These are phyloP conservation scores for Phytophthora crassamura DNA, from an alignment of 352 stramenopile species.

Conservation along the genomic window DNA sequence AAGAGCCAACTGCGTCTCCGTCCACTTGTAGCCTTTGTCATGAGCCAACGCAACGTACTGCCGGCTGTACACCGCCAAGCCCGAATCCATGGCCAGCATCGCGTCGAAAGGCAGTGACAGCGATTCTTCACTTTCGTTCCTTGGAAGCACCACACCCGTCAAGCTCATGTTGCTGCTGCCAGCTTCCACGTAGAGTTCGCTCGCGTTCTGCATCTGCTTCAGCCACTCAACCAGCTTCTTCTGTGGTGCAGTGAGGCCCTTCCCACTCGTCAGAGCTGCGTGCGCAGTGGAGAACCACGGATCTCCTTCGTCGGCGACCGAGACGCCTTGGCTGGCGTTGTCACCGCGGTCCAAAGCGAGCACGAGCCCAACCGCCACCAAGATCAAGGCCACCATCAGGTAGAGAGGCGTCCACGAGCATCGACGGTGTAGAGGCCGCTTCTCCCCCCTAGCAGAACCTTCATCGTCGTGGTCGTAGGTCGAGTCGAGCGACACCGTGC, in stretches of 20 bases:
- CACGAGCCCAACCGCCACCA: slow-evolving; percentile 31
- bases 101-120: slow-evolving; percentile 27
- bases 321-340: background rate
- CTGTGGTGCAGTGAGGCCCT: slow-evolving; percentile 18
- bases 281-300: background rate
- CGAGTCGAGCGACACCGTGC: slow-evolving; percentile 40
- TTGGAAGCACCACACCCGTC: slow-evolving; percentile 30
- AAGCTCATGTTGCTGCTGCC: slow-evolving; percentile 27
- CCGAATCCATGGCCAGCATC: slow-evolving; percentile 20
- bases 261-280: slow-evolving; percentile 15
- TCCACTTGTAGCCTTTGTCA: slow-evolving; percentile 40
- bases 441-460: slow-evolving; percentile 1
- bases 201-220: slow-evolving; percentile 25
- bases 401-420: slow-evolving; percentile 18
- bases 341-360: slow-evolving; percentile 23
- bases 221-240: slow-evolving; percentile 30
- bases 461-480: slow-evolving; percentile 17
- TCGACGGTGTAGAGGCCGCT: background rate
- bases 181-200: slow-evolving; percentile 27
- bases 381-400: slow-evolving; percentile 17
- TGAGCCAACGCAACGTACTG: slow-evolving; percentile 28
- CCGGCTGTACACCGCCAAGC: slow-evolving; percentile 8
- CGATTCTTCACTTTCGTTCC: slow-evolving; percentile 9
- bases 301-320: slow-evolving; percentile 7
- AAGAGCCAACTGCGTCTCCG: slow-evolving; percentile 14